These are phyloP conservation scores for Xylaria sp. DNA, from an alignment of 2,329 filamentous ascomycete species.

Conservation along the genomic window DNA sequence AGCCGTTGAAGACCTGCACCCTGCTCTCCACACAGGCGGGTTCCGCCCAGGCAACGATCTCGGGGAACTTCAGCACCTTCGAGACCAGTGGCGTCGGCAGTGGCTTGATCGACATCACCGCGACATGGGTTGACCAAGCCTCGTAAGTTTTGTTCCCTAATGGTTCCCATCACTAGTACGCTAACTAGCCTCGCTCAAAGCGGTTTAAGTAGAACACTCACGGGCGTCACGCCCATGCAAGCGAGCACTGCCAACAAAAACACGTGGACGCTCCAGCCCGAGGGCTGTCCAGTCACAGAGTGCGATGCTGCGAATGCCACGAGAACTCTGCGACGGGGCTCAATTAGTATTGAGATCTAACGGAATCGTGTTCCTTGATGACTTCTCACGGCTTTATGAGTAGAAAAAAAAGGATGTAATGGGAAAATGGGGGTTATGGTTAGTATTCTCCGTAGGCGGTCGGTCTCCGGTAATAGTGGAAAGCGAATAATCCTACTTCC, in stretches of 20 bases:
- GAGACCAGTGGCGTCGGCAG: slow-evolving; percentile 39
- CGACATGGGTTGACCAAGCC: slow-evolving; percentile 29
- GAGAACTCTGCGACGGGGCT: slow-evolving; percentile 11
- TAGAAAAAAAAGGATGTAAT: background rate
- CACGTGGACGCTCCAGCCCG: slow-evolving; percentile 31
- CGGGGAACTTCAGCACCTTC: slow-evolving; percentile 40
- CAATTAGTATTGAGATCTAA: slow-evolving; percentile 15
- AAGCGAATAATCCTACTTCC: background rate
- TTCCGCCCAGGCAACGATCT: background rate
- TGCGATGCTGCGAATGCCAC: slow-evolving; percentile 19
- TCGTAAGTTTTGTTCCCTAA: slow-evolving; percentile 23
- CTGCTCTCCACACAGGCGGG: slow-evolving; percentile 16
- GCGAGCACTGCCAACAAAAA: slow-evolving; percentile 28
- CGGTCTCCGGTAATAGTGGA: slow-evolving; percentile 24
- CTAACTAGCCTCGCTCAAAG: slow-evolving; percentile 8
- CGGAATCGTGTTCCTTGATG: background rate
- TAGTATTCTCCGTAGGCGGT: background rate
- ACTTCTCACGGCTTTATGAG: slow-evolving; percentile 5
- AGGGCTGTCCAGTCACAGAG: slow-evolving; percentile 28
- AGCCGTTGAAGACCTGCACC: slow-evolving; percentile 29
- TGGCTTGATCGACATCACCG: slow-evolving; percentile 33
- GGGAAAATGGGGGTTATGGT: background rate
- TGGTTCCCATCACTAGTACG: background rate
- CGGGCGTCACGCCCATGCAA: slow-evolving; percentile 33
- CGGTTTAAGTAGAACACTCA: slow-evolving; percentile 23